Base-by-base conservation (phyloP, 1,139 yeast species). In the Candida tunisiensis region DNA sequence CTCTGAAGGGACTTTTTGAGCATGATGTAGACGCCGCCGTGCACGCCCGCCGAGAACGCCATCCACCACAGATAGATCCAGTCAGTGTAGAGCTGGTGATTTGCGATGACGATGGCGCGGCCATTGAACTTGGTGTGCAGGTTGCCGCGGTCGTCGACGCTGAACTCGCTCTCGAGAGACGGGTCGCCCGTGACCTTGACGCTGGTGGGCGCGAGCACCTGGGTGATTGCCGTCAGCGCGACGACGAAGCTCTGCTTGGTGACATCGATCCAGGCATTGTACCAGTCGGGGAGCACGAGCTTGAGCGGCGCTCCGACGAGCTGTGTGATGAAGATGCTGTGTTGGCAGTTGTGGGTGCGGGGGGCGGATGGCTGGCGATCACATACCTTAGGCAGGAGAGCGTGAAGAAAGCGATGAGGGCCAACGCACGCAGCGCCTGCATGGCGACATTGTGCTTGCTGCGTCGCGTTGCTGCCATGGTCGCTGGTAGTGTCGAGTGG, bases 51-150 rank as follows among this genome's bases (percentile, higher is more conserved):
- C 3, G 85, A 63, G 46, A 80, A 78, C 1, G 82, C 60, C 17
- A 80, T 41, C 69, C 82, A 88, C 99, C 99, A 88, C 31, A 83
- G 45, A 43, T 69, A 83, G 12, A 80, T 63, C 99, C 99, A 88
- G 50, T 88, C 99, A 3, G 92, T 73, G 47, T 88, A 85, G 14
- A 85, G 74, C 52, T 85, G 96, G 51, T 88, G 98, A 47, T 88
- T 88, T 12, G 91, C 69, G 21, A 80, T 71, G 28, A 74, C 42
- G 3, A 80, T 64, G 1, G 83, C 68, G 28, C 73, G 44, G 23
- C 47, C 53, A 9, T 44, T 45, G 26, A 55, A 39, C 6, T 34
- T 32, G 10, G 54, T 38, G 28, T 38, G 37, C 17, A 54, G 37
- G 10, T 39, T 34, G 23, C 49, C 47, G n/a, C n/a, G n/a, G 24